Percentiles rank a stretch among this genome's conserved stretches.
These are phyloP conservation scores for Moniliophthora roreri DNA, from an alignment of 1,284 basidiomycete species.

Conservation along the genomic window DNA sequence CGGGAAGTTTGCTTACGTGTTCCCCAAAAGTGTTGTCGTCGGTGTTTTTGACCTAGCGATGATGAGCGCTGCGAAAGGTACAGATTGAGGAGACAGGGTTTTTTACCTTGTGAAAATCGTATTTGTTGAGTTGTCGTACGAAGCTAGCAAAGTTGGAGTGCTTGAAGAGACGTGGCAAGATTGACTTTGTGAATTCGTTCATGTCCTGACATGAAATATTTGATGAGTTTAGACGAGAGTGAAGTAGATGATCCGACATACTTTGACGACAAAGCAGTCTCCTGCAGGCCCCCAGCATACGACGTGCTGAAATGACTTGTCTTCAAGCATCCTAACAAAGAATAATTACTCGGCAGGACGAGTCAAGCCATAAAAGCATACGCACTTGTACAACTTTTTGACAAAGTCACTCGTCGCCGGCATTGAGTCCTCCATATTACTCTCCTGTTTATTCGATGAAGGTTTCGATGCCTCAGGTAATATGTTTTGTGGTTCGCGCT, in stretches of 20 bases:
- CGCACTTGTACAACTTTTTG: slow-evolving; percentile 91
- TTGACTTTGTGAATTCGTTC: slow-evolving; percentile 95
- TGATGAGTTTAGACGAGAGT: neutral
- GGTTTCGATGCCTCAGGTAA: neutral
- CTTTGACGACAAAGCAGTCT: slow-evolving; percentile 92
- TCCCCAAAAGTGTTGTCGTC: slow-evolving; percentile 80
- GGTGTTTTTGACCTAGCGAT: slow-evolving; percentile 67
- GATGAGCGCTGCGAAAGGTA: slow-evolving; percentile 6
- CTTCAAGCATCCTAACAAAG: slow-evolving; percentile 80
- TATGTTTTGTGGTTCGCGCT: slow-evolving; percentile 12
- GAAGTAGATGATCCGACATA: slow-evolving; percentile 21
- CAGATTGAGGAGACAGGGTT: neutral
- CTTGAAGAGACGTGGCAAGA: slow-evolving; percentile 94
- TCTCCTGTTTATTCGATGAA: slow-evolving; percentile 12
- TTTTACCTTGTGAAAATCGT: slow-evolving; percentile 95
- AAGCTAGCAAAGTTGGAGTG: slow-evolving; percentile 97
- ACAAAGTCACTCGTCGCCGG: slow-evolving; percentile 88
- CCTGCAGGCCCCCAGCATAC: slow-evolving; percentile 89
- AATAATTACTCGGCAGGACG: slow-evolving; percentile 6
- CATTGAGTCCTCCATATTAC: slow-evolving; percentile 55
- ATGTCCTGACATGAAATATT: slow-evolving; percentile 62
- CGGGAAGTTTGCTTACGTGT: slow-evolving; percentile 49
- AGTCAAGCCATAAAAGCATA: slow-evolving; percentile 16
- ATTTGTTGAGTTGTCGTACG: slow-evolving; percentile 96
- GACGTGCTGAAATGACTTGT: slow-evolving; percentile 69